These are phyloP conservation scores for Fusarium sp. DNA, from an alignment of 2,329 filamentous ascomycete genomes.

Conservation along the genomic window DNA sequence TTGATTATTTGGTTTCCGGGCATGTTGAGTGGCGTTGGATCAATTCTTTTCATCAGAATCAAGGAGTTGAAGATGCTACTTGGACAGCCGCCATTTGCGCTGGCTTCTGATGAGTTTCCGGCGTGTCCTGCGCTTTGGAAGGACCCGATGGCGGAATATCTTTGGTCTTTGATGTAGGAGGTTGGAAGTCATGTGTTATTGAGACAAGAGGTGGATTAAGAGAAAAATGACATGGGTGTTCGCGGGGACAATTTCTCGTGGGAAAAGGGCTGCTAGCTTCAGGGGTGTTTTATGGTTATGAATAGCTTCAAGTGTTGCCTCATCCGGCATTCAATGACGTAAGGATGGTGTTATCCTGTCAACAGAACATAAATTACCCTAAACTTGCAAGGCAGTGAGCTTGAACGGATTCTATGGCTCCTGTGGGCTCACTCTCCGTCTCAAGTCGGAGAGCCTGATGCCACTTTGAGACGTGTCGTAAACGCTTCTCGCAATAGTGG, in stretches of 20 bases:
- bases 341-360: not conserved
- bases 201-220: not conserved
- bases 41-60: not conserved
- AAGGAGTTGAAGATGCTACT: slow-evolving; percentile 1
- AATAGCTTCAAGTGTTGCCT: not conserved
- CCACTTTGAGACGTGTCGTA: not conserved
- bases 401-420: not conserved
- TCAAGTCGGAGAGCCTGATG: not conserved
- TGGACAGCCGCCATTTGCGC: slow-evolving; percentile 3
- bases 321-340: not conserved
- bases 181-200: not conserved
- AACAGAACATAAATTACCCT: not conserved
- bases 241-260: not conserved
- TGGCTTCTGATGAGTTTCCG: not conserved
- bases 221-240: not conserved
- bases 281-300: not conserved
- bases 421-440: not conserved
- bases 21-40: not conserved
- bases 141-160: slow-evolving; percentile 10
- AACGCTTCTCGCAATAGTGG: not conserved
- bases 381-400: not conserved
- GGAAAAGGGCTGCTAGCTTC: not conserved
- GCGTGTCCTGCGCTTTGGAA: slow-evolving; percentile 18
- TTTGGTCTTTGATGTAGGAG: slow-evolving; percentile 23
- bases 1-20: not conserved